These are phyloP conservation scores for Fusarium continuum DNA, from an alignment of 2,329 filamentous ascomycete species.

Conservation along the genomic window DNA sequence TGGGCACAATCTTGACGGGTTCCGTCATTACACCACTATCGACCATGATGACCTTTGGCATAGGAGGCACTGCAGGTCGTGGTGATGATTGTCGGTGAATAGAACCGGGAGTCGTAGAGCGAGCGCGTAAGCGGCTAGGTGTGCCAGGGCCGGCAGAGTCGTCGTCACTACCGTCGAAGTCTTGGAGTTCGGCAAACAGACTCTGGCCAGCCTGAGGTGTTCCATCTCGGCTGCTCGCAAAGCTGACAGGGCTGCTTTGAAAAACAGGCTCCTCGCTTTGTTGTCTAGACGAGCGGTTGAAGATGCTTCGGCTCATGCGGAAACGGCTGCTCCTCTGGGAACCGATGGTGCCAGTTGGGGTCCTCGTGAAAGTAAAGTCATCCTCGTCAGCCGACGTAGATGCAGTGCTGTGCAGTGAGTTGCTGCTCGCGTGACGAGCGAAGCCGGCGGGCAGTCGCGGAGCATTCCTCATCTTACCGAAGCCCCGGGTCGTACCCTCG, in stretches of 20 bases:
- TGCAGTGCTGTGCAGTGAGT: constrained; percentile 85
- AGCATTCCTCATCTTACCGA: constrained; percentile 54
- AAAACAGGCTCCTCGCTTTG: constrained; percentile 67
- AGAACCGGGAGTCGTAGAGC: constrained; percentile 60
- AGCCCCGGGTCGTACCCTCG: constrained; percentile 66
- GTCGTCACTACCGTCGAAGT: constrained; percentile 79
- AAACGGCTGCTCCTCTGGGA: constrained; percentile 75
- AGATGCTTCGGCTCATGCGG: constrained; percentile 71
- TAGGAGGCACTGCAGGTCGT: constrained; percentile 57
- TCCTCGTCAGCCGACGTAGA: constrained; percentile 86
- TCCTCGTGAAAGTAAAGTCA: constrained; percentile 64
- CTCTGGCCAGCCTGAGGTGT: constrained; percentile 73
- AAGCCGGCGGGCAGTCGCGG: constrained; percentile 53
- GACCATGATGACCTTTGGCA: constrained; percentile 65
- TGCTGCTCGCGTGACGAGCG: constrained; percentile 60
- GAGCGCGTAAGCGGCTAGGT: constrained; percentile 61
- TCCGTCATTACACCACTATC: constrained; percentile 71
- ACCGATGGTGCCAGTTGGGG: constrained; percentile 66
- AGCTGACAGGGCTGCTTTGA: constrained; percentile 68
- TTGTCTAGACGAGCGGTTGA: constrained; percentile 67
- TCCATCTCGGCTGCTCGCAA: constrained; percentile 58
- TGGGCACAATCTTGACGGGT: constrained; percentile 54
- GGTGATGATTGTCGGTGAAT: constrained; percentile 56
- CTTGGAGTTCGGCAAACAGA: constrained; percentile 89
- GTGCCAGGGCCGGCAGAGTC: constrained; percentile 68